phyloP scores from a whole-genome alignment of 768 basidiomycete species.

The Calvatia gigantea region DNA sequence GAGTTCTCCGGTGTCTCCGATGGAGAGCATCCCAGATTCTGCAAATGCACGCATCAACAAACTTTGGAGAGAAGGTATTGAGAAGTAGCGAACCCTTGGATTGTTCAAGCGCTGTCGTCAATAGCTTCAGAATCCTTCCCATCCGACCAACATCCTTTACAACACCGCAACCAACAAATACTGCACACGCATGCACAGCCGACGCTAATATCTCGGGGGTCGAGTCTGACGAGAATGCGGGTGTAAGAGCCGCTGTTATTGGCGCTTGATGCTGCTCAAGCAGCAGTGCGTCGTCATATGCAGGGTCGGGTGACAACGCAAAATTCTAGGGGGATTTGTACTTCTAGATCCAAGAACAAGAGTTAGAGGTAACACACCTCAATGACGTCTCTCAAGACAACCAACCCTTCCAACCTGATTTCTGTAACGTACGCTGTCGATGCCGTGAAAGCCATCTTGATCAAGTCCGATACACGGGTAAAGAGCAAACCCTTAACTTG shows the following conservation, averaged over 20 bases:
- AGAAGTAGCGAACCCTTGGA: constrained; percentile 62
- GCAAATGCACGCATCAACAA: neutral
- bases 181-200: constrained; percentile 89
- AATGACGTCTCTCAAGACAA: constrained; percentile 89
- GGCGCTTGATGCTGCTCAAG: constrained; percentile 98
- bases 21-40: constrained; percentile 82
- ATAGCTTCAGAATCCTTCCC: constrained; percentile 89
- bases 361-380: constrained; percentile 45
- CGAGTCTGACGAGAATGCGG: constrained; percentile 92
- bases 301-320: constrained; percentile 82
- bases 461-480: constrained; percentile 86
- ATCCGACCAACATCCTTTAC: constrained; percentile 87
- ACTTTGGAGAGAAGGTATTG: neutral
- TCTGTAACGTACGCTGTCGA: constrained; percentile 96
- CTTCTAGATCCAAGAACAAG: neutral
- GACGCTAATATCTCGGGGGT: constrained; percentile 93
- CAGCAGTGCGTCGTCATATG: constrained; percentile 84
- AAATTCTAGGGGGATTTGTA: constrained; percentile 61
- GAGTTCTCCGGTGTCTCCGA: constrained; percentile 83
- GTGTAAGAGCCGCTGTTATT: constrained; percentile 94
- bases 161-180: constrained; percentile 93
- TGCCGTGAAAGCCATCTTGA: constrained; percentile 97
- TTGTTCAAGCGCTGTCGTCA: constrained; percentile 86
- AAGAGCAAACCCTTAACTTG: constrained; percentile 62
- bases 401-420: constrained; percentile 86